phyloP scores from a whole-genome alignment of 2,329 filamentous ascomycete genomes.

The Cytospora piceicola region DNA sequence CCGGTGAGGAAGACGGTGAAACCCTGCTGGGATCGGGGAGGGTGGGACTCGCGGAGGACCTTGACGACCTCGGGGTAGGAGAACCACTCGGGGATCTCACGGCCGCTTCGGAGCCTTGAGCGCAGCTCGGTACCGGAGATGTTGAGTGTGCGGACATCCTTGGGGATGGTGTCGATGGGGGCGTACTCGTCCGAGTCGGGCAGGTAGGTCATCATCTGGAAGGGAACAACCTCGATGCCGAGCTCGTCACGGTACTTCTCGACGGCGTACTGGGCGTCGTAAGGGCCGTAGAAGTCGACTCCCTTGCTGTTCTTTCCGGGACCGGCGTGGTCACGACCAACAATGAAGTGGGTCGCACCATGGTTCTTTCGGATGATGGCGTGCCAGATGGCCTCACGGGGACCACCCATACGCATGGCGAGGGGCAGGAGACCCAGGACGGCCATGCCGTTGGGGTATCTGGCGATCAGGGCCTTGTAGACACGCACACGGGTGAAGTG shows the following conservation, averaged over 20 bases:
- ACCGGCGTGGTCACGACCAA: constrained; percentile 96
- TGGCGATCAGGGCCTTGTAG: constrained; percentile 93
- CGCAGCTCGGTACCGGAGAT: constrained; percentile 91
- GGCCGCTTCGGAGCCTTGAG: constrained; percentile 84
- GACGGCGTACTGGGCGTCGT: constrained; percentile 94
- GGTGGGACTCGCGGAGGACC: constrained; percentile 95
- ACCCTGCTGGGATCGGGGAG: constrained; percentile 85
- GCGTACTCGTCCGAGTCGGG: constrained; percentile 96
- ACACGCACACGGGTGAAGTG: constrained; percentile 99
- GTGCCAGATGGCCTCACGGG: constrained; percentile 98
- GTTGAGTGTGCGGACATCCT: constrained; percentile 83
- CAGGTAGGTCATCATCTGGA: constrained; percentile 99
- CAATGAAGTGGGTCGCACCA: constrained; percentile 98
- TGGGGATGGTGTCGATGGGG: constrained; percentile 85
- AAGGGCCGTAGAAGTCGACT: constrained; percentile 95
- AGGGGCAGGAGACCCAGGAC: constrained; percentile 92
- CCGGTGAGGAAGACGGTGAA: constrained; percentile 99
- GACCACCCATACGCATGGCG: constrained; percentile 99
- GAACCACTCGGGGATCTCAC: constrained; percentile 98
- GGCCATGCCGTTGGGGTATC: constrained; percentile 99
- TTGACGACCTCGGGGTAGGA: constrained; percentile 98
- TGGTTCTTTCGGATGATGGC: constrained; percentile 99
- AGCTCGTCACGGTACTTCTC: constrained; percentile 97
- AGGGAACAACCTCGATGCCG: constrained; percentile 97
- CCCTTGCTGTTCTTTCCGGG: constrained; percentile 98